Evolutionary conservation across 2,329 filamentous ascomycete species (phyloP).

Genomic region (Claviceps fusiformis): DNA sequence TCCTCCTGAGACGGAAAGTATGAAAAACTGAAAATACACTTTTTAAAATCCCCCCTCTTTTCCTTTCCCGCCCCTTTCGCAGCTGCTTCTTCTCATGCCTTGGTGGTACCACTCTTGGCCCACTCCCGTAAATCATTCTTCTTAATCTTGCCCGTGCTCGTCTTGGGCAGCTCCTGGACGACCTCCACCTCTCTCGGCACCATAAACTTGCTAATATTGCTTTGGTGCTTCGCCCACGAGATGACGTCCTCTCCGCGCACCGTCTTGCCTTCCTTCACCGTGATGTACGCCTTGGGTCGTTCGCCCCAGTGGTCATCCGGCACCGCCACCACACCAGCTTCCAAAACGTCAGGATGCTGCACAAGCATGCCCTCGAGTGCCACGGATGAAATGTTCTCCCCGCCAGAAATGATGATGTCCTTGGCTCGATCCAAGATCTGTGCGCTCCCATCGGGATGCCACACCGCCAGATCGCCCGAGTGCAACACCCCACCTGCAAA

Average conservation of each 20-base stretch:
- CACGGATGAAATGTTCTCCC: slow-evolving; percentile 93
- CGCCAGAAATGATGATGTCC: slow-evolving; percentile 95
- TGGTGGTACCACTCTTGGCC: slow-evolving; percentile 34
- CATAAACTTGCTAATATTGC: slow-evolving; percentile 84
- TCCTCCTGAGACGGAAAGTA: neutral
- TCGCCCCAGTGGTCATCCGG: slow-evolving; percentile 89
- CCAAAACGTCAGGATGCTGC: slow-evolving; percentile 76
- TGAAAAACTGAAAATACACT: neutral
- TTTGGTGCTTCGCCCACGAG: slow-evolving; percentile 70
- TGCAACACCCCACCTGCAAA: slow-evolving; percentile 80
- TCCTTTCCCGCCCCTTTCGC: neutral
- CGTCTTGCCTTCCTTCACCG: slow-evolving; percentile 52
- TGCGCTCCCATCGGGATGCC: slow-evolving; percentile 79
- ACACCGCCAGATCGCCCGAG: slow-evolving; percentile 84
- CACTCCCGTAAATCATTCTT: slow-evolving; percentile 88
- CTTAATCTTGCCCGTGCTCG: slow-evolving; percentile 89
- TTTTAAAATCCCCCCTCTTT: neutral
- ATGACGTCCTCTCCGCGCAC: slow-evolving; percentile 51
- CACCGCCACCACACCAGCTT: slow-evolving; percentile 82
- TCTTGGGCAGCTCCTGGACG: slow-evolving; percentile 84
- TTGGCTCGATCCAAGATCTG: slow-evolving; percentile 92
- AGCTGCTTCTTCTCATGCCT: neutral
- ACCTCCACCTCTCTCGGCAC: slow-evolving; percentile 60
- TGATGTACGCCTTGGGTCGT: slow-evolving; percentile 86
- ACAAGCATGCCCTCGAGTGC: slow-evolving; percentile 83